Evolutionary conservation across 306 rosid species (phyloP), one percentile per base, ranked within the genome.

Genomic region (Gleditsia sinensis): DNA sequence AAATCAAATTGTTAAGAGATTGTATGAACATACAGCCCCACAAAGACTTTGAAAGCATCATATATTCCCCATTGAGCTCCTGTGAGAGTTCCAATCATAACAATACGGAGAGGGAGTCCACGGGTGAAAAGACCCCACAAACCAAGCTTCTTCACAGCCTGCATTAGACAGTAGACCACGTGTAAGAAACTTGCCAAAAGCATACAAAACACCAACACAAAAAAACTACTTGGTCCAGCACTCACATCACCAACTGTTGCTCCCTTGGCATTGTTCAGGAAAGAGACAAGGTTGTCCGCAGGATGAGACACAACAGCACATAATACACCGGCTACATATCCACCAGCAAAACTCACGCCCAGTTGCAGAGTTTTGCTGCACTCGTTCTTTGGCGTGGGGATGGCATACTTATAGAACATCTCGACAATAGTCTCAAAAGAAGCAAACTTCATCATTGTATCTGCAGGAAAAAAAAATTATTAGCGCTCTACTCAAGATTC

Each of bases 371-470:
- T 2, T 69, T 84, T 89, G 81, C 94, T 86, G 84, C 97, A 88
- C 71, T 94, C 85, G 8, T 80, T 74, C 84, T 94, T 94, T 19
- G 97, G 94, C 60, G 9, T 79, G 16, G 98, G 92, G 59, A 91
- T 82, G 43, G 68, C 91, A 75, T 94, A 81, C 79, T 89, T 89
- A 69, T 94, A 94, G n/a, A 89, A 74, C 77, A 70, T 55, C 88
- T 94, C 98, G 20, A 94, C 98, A 24, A 91, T 87, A 50, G 90
- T 87, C 81, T 94, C 97, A 67, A 86, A 94, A 48, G 97, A 89
- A 62, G 97, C 94, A 83, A 94, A 94, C 81, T 94, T 94, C 98
- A 94, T 94, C 97, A 91, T 94, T 27, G 98, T 94, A 82, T 94
- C 97, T 91, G 86, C 71, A 56, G 77, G 23, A 33, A 56, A 40